Evolutionary conservation across 768 basidiomycete species (phyloP).

Genomic region (Mycena venus): DNA sequence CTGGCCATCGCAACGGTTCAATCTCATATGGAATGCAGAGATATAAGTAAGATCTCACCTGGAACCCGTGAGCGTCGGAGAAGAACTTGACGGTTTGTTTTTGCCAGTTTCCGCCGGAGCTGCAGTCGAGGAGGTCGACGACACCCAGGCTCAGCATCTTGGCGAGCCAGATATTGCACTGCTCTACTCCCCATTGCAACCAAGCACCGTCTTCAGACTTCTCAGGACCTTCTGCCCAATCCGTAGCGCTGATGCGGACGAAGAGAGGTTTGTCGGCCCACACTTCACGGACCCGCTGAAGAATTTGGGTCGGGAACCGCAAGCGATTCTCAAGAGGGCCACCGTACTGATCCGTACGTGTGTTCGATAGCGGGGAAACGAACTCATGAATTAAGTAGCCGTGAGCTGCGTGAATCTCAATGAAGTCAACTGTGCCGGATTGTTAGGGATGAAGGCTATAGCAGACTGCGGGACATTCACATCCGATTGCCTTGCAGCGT

Average conservation of each 20-base stretch:
- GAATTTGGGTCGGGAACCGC: constrained; percentile 73
- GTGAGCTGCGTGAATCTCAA: constrained; percentile 83
- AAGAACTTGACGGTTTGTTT: constrained; percentile 65
- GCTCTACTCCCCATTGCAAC: constrained; percentile 84
- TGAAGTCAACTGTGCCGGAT: constrained; percentile 67
- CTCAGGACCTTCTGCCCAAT: too few relatives aligned
- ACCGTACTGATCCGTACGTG: constrained; percentile 77
- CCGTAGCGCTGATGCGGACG: constrained; percentile 76
- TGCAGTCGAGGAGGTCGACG: constrained; percentile 78
- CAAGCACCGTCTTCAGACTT: too few relatives aligned
- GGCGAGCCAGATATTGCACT: constrained; percentile 70
- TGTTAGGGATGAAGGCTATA: background rate
- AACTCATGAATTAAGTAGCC: too few relatives aligned
- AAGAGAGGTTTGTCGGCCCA: constrained; percentile 81
- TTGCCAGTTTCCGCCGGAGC: constrained; percentile 75
- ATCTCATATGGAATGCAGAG: background rate
- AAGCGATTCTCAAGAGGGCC: constrained; percentile 81
- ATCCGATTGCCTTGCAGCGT: constrained; percentile 72
- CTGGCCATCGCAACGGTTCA: constrained; percentile 44
- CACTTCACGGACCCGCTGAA: constrained; percentile 62
- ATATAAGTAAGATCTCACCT: constrained; percentile 52
- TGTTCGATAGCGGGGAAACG: constrained; percentile 85
- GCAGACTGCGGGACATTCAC: constrained; percentile 48
- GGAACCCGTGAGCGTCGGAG: constrained; percentile 64
- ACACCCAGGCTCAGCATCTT: constrained; percentile 73